Evolutionary conservation across 2,329 filamentous ascomycete genomes (phyloP).

Genomic region (Phialocephala sp.): DNA sequence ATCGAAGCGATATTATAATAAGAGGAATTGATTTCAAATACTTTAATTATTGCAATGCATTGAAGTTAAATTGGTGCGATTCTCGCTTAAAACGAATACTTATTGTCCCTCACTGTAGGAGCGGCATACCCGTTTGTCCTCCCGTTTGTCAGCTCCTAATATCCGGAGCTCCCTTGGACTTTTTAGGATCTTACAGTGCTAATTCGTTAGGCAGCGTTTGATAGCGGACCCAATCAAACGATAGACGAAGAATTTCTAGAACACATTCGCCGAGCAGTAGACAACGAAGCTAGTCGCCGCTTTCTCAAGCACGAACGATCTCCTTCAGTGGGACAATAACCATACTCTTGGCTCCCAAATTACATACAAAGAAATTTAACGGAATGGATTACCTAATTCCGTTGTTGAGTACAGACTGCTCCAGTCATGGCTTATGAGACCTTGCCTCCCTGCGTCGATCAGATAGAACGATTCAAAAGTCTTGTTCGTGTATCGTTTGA

Average conservation of each 20-base stretch:
- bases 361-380: conserved; percentile 13
- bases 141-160: too few relatives aligned
- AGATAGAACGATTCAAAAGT: neutral
- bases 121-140: too few relatives aligned
- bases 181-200: too few relatives aligned
- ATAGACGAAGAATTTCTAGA: conserved; percentile 28
- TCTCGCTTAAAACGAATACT: too few relatives aligned
- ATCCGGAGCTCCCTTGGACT: too few relatives aligned
- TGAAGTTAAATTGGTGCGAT: too few relatives aligned
- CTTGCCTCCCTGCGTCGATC: neutral
- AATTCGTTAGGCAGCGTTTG: too few relatives aligned
- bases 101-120: too few relatives aligned
- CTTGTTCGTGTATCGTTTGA: conserved; percentile 21
- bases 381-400: conserved; percentile 19
- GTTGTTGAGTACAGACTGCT: conserved; percentile 29
- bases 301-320: conserved; percentile 16
- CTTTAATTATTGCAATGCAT: too few relatives aligned
- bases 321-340: conserved; percentile 11
- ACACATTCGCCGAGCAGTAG: conserved; percentile 27
- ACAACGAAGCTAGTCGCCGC: conserved; percentile 23
- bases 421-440: neutral
- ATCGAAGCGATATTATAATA: too few relatives aligned
- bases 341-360: conserved; percentile 27
- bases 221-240: conserved; percentile 22
- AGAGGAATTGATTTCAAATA: too few relatives aligned